phyloP scores from a whole-genome alignment of 306 rosid genomes.

The Acacia acuminata region DNA sequence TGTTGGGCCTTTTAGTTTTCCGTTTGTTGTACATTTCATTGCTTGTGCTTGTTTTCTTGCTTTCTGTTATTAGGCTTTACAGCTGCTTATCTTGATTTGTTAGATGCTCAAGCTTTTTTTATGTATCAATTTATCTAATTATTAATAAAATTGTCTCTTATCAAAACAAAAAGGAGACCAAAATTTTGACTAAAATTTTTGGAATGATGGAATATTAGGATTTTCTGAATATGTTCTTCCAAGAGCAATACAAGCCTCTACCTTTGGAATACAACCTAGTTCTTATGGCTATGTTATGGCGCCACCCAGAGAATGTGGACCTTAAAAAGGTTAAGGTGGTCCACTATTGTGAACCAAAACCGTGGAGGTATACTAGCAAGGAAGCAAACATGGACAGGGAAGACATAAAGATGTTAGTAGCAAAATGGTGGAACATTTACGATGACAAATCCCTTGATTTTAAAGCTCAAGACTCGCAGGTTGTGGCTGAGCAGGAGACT shows the following conservation, averaged over 20 bases:
- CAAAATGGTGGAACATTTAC: conserved; percentile 70
- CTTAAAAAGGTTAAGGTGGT: conserved; percentile 55
- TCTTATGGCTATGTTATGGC: conserved; percentile 60
- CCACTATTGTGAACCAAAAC: conserved; percentile 76
- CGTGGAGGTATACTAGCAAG: conserved; percentile 65
- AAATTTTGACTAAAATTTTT: not conserved
- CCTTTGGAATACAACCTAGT: conserved; percentile 58
- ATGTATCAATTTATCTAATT: too few relatives aligned
- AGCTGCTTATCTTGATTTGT: too few relatives aligned
- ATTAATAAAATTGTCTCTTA: too few relatives aligned
- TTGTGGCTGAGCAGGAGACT: not conserved
- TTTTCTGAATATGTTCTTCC: conserved; percentile 71
- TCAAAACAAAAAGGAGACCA: not conserved
- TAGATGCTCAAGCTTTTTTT: too few relatives aligned
- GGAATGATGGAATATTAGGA: conserved; percentile 37
- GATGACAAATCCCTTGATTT: conserved; percentile 61
- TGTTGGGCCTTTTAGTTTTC: too few relatives aligned
- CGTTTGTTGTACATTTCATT: too few relatives aligned
- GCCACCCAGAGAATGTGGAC: conserved; percentile 66
- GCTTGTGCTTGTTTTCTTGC: too few relatives aligned
- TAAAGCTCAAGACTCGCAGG: conserved; percentile 33
- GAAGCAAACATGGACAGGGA: conserved; percentile 70
- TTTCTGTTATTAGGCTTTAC: too few relatives aligned
- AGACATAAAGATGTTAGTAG: conserved; percentile 55
- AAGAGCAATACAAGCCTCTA: conserved; percentile 55